phyloP scores from a whole-genome alignment of 139 green algal genomes.

The Micractinium conductrix region DNA sequence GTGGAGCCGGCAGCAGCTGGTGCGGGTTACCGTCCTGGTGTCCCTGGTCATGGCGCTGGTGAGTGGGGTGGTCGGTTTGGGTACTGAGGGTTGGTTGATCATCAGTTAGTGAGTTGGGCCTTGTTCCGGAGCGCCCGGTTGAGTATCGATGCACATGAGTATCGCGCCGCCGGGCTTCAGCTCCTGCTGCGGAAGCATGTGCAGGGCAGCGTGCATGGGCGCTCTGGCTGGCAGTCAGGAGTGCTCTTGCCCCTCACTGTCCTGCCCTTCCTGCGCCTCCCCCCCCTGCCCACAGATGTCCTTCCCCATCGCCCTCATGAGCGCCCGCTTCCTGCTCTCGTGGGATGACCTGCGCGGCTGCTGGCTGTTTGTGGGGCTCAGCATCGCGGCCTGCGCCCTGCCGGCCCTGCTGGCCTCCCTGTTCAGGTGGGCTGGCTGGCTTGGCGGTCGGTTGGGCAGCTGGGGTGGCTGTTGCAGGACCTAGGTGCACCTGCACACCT shows the following conservation, averaged over 20 bases:
- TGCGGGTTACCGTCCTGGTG: slow-evolving; percentile 32
- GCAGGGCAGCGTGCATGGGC: no score
- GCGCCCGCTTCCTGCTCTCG: slow-evolving; percentile 35
- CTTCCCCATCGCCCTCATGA: slow-evolving; percentile 26
- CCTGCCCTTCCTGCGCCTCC: no score
- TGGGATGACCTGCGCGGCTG: slow-evolving; percentile 29
- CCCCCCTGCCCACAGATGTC: no score
- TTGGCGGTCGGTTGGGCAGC: not conserved
- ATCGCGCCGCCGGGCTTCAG: no score
- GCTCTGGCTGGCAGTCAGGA: no score
- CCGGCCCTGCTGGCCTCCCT: slow-evolving; percentile 32
- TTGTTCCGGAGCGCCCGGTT: no score
- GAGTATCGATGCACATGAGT: no score
- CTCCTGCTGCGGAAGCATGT: no score
- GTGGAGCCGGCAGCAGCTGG: slow-evolving; percentile 30
- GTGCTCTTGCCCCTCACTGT: no score
- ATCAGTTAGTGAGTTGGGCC: no score
- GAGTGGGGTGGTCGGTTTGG: no score
- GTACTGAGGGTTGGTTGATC: no score
- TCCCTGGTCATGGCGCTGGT: slow-evolving; percentile 23
- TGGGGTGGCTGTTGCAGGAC: not conserved
- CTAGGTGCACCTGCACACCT: not conserved
- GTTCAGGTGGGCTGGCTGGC: not conserved
- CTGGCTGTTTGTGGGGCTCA: slow-evolving; percentile 38
- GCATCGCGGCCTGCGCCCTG: slow-evolving; percentile 20